These are phyloP conservation scores for Colletotrichum truncatum DNA, from an alignment of 2,329 filamentous ascomycete genomes.

Conservation along the genomic window DNA sequence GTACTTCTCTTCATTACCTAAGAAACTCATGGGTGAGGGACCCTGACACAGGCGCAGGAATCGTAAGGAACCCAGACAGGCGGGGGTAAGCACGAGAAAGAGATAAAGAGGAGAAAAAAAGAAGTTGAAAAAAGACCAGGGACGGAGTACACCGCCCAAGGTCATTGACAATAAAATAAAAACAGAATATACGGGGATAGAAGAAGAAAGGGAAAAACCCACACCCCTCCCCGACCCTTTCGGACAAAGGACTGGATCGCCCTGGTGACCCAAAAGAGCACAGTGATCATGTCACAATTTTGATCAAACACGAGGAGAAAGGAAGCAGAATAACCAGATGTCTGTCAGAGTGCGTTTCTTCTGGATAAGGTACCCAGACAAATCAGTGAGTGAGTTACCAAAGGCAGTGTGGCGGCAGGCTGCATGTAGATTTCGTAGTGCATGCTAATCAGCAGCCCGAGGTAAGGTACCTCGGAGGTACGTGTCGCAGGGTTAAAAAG, in stretches of 20 bases:
- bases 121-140: neutral
- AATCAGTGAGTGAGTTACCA: neutral
- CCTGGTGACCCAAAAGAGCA: neutral
- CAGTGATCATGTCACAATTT: neutral
- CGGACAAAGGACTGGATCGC: conserved; percentile 8
- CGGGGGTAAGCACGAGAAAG: conserved; percentile 19
- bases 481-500: neutral
- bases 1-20: neutral
- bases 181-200: no score
- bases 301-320: neutral
- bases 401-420: neutral
- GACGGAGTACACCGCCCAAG: neutral
- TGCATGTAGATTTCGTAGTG: conserved; percentile 5
- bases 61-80: neutral
- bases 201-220: no score
- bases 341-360: no score
- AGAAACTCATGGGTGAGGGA: neutral
- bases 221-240: neutral
- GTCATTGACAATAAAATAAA: no score
- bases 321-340: neutral
- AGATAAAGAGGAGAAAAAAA: neutral
- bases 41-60: neutral
- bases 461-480: neutral
- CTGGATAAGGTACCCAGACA: neutral
- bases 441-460: neutral